phyloP scores from a whole-genome alignment of 2,329 filamentous ascomycete species.

The Fusarium nanum region DNA sequence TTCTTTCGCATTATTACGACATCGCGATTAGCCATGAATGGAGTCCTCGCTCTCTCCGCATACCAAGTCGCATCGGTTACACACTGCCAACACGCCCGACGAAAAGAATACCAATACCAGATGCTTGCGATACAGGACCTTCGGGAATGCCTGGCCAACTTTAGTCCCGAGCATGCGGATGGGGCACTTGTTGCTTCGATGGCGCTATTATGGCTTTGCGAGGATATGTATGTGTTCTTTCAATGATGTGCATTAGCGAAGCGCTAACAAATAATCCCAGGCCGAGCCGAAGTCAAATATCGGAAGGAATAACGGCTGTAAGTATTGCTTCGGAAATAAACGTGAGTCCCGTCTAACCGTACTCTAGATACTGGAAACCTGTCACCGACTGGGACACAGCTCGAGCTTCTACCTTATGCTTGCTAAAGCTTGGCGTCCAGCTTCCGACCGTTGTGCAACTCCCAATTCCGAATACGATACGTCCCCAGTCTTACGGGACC shows the following conservation, averaged over 20 bases:
- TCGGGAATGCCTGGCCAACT: slow-evolving; percentile 11
- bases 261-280: slow-evolving; percentile 10
- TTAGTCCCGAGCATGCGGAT: slow-evolving; percentile 18
- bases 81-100: slow-evolving; percentile 22
- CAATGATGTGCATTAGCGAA: not conserved
- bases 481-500: not conserved
- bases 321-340: not conserved
- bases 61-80: slow-evolving; percentile 27
- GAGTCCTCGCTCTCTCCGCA: slow-evolving; percentile 22
- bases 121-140: slow-evolving; percentile 31
- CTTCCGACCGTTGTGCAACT: not conserved
- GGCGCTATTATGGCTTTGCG: slow-evolving; percentile 24
- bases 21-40: slow-evolving; percentile 29
- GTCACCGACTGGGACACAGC: slow-evolving; percentile 8
- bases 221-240: slow-evolving; percentile 19
- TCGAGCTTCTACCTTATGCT: slow-evolving; percentile 18
- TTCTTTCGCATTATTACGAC: slow-evolving; percentile 24
- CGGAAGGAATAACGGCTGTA: slow-evolving; percentile 24
- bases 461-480: not conserved
- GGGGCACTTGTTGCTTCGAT: slow-evolving; percentile 27
- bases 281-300: slow-evolving; percentile 20
- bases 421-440: slow-evolving; percentile 17
- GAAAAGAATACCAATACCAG: slow-evolving; percentile 31
- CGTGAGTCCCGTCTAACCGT: not conserved
- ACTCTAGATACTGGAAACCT: slow-evolving; percentile 11